Evolutionary conservation across 2,329 filamentous ascomycete species (phyloP).

Genomic region (Leptographium procerum): DNA sequence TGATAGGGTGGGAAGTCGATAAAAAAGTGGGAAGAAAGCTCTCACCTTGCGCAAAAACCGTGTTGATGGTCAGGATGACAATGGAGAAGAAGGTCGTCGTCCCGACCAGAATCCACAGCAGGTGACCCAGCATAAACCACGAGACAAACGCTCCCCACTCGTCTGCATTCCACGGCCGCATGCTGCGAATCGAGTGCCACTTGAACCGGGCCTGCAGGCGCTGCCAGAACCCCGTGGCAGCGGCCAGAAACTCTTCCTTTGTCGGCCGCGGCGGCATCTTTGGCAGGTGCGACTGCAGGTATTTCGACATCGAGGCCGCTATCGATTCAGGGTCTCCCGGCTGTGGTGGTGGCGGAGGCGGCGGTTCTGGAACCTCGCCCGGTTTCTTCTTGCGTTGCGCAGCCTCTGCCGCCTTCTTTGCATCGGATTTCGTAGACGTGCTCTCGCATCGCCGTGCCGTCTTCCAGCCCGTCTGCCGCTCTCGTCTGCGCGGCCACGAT

Average conservation of each 20-base stretch:
- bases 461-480: not conserved
- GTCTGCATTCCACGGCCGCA: constrained; percentile 87
- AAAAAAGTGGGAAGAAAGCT: not conserved
- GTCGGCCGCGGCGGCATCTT: constrained; percentile 79
- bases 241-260: constrained; percentile 84
- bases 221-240: constrained; percentile 87
- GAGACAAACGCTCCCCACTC: constrained; percentile 94
- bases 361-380: constrained; percentile 4
- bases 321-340: constrained; percentile 29
- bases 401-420: not conserved
- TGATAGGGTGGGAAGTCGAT: not conserved
- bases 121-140: constrained; percentile 86
- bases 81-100: constrained; percentile 96
- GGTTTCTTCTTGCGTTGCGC: not conserved
- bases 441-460: constrained; percentile 1
- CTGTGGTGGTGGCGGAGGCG: constrained; percentile 10
- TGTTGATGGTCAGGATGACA: constrained; percentile 84
- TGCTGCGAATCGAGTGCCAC: constrained; percentile 92
- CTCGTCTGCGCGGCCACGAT: not conserved
- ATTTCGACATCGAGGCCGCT: constrained; percentile 44
- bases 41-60: constrained; percentile 83
- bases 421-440: not conserved
- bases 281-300: constrained; percentile 44
- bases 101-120: constrained; percentile 91
- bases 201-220: constrained; percentile 87